Conservation (phyloP, 73 alveolate species). For the Uronychia binucleata region DNA sequence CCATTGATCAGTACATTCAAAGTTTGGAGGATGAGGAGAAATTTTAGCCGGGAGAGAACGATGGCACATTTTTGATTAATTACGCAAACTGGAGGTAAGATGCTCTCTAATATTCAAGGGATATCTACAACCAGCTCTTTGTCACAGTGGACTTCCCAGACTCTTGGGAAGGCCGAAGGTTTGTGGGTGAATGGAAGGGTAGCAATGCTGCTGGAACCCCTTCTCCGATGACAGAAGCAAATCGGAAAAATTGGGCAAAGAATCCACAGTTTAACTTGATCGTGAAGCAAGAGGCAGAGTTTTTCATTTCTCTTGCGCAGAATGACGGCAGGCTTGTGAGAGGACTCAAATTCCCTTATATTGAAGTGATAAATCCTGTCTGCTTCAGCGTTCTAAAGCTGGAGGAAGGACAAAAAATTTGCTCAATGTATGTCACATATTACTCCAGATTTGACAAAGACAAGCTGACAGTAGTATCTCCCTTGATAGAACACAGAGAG, state of each 20-base stretch:
- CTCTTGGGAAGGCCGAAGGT: slow-evolving; percentile 84
- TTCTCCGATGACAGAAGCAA: slow-evolving; percentile 58
- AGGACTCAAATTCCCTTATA: slow-evolving; percentile 59
- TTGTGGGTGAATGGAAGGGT: slow-evolving; percentile 75
- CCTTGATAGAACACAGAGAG: slow-evolving; percentile 49
- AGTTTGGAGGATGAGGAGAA: slow-evolving; percentile 71
- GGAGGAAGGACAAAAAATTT: slow-evolving; percentile 15
- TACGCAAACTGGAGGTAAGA: slow-evolving; percentile 91
- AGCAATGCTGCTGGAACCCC: slow-evolving; percentile 91
- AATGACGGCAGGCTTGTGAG: slow-evolving; percentile 82
- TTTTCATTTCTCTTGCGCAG: slow-evolving; percentile 84
- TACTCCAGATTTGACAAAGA: slow-evolving; percentile 37
- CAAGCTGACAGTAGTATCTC: slow-evolving; percentile 37
- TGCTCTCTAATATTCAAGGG: no score
- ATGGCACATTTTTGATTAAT: slow-evolving; percentile 97
- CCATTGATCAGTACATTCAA: slow-evolving; percentile 48
- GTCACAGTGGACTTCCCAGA: slow-evolving; percentile 90
- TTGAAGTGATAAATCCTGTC: slow-evolving; percentile 38
- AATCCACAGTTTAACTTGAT: slow-evolving; percentile 80
- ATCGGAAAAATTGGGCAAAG: slow-evolving; percentile 64
- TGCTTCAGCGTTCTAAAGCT: slow-evolving; percentile 24
- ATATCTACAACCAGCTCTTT: slow-evolving; percentile 66
- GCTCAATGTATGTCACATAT: slow-evolving; percentile 31
- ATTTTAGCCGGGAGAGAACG: slow-evolving; percentile 78
- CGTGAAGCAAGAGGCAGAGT: slow-evolving; percentile 59